Conservation (phyloP, 2,329 filamentous ascomycete genomes). For the Chalaropsis ovoidea region DNA sequence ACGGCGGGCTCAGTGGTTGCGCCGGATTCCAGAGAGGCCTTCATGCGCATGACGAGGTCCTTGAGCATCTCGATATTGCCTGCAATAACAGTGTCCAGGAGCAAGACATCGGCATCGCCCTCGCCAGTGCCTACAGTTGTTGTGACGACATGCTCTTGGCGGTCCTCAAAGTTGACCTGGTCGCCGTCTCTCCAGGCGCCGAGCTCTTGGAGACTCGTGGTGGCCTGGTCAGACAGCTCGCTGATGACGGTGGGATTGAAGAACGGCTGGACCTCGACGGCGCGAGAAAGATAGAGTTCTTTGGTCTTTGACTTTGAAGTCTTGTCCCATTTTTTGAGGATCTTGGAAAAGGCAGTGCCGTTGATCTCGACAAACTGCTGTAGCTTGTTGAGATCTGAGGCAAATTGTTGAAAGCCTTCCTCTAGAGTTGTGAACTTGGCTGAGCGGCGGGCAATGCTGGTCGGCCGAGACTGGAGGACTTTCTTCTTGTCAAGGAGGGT, state of each 20-base stretch:
- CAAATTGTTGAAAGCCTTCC: slow-evolving; percentile 95
- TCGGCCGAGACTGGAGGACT: slow-evolving; percentile 68
- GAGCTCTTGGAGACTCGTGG: slow-evolving; percentile 87
- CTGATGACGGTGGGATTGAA: slow-evolving; percentile 97
- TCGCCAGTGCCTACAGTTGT: slow-evolving; percentile 67
- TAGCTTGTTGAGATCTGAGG: slow-evolving; percentile 90
- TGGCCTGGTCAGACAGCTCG: slow-evolving; percentile 91
- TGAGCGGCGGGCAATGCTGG: slow-evolving; percentile 69
- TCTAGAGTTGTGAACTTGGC: slow-evolving; percentile 90
- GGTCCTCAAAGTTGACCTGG: slow-evolving; percentile 66
- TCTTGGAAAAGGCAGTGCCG: slow-evolving; percentile 95
- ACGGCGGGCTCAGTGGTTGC: slow-evolving; percentile 45
- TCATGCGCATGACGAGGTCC: slow-evolving; percentile 70
- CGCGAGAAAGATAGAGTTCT: slow-evolving; percentile 88
- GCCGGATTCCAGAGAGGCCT: slow-evolving; percentile 43
- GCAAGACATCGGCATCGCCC: slow-evolving; percentile 76
- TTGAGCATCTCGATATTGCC: slow-evolving; percentile 68
- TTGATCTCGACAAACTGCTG: slow-evolving; percentile 99
- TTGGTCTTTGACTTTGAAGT: slow-evolving; percentile 98
- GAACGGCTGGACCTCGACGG: slow-evolving; percentile 94
- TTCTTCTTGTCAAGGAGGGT: slow-evolving; percentile 93
- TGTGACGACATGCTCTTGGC: slow-evolving; percentile 53
- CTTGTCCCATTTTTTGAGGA: slow-evolving; percentile 99
- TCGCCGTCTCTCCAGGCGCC: slow-evolving; percentile 97
- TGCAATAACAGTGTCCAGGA: slow-evolving; percentile 75